Base-by-base conservation (phyloP, 2,329 filamentous ascomycete species). In the Talaromyces sp. region DNA sequence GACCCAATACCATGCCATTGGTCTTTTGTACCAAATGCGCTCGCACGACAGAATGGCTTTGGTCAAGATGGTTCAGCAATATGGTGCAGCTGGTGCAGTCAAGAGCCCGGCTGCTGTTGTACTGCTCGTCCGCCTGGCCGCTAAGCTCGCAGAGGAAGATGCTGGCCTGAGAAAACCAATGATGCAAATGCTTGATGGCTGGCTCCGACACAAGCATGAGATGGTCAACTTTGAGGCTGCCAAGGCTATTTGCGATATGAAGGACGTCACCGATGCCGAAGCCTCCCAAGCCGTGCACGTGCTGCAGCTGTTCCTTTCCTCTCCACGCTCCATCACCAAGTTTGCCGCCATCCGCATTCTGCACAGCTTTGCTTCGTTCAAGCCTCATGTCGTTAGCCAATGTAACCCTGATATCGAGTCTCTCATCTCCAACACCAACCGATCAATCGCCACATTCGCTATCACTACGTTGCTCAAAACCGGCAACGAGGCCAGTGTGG, bases 31-130 rank as follows among this genome's bases (percentile, higher is more conserved):
- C 77, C 93, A 98, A 79, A 98, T 98, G 92, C 90, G 95, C 72
- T 90, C 90, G 71, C 93, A 97, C 76, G 95, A 99, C 77, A 88
- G 95, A 70, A 99, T 99, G 95, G 93, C 95, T 25, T 80, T 99
- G 69, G 93, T 98, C 64, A 99, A 99, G 85, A 98, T 99, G 95
- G 93, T 99, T n/a, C 95, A 99, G 80, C 95, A 99, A 77, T 98
- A 97, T 74, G 92, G 92, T 58, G 88, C 89, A 58, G 86, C 92
- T 17, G 95, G 95, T 62, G 92, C 92, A 11, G 89, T 98, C 65
- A 98, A 97, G 86, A 97, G 91, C 77, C 92, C 95, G 22, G 91
- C 93, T 63, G 95, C 93, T 36, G 89, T 93, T 62, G 87, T 99
- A 57, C 88, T 99, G 85, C 84, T 99, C 30, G 95, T 99, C 60